Evolutionary conservation across 768 basidiomycete genomes (phyloP), one percentile per base, ranked within the genome.

Genomic region (Kwoniella europaea): DNA sequence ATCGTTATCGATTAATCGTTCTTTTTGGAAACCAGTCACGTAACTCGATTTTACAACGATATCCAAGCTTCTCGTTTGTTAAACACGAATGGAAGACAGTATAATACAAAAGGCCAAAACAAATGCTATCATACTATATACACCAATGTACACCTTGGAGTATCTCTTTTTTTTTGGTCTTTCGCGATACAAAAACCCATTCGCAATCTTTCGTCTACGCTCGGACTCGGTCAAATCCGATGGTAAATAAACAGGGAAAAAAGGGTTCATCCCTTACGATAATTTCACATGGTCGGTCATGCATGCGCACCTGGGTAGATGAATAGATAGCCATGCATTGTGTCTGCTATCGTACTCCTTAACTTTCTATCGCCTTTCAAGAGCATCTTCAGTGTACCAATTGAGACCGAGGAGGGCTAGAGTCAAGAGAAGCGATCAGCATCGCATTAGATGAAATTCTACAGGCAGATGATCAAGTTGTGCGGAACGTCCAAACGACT

Each of bases 331-430:
- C 59, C 29, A 60, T 29, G 59, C 59, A 60, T 60, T 15, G 35
- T 42, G 10, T 60, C 15, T 10, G 29, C 29, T 29, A 2, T 20
- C 3, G 1, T n/a, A 60, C 18, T 35, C 20, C 3, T 0, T 44
- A 35, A 10, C 10, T 27, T 12, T 57, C 42, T 59, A 65, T 64
- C 73, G 71, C 10, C 62, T 62, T 12, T 73, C 66, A 7, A 79
- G 67, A 12, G 72, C 71, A 16, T 82, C 81, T 65, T 82, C 81
- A 15, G 79, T 77, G 67, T 81, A 83, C 82, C 82, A 83, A 61
- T 83, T 83, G 53, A 83, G 71, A 56, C 80, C 82, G 62, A 83
- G 71, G 29, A 83, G 65, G 2, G 80, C 80, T 79, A 53, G 10
- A 16, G 15, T 16, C 20, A 16, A 22, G 29, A 46, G 46, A 4